Percentiles rank a stretch among this genome's conserved stretches.
Conservation (phyloP, 345 rosid species). For the Citrus sp. region DNA sequence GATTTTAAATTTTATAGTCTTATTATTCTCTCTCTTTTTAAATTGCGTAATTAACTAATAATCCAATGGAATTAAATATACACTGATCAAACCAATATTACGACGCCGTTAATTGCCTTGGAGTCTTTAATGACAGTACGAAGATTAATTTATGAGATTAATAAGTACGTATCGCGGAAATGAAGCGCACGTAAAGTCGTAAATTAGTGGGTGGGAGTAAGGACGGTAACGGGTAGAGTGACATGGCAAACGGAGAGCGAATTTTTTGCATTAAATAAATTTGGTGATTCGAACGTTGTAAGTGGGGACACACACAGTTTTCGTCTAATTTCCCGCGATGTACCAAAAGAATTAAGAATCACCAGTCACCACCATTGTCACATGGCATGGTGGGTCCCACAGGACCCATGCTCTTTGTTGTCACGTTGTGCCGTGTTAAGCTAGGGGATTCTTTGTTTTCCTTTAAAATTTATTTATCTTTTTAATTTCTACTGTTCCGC, state of each 20-base stretch:
- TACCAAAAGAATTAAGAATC: not conserved
- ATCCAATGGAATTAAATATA: not conserved
- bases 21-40: not conserved
- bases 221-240: slow-evolving; percentile 28
- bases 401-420: not conserved
- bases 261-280: not conserved
- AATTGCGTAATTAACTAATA: not conserved
- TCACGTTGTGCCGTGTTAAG: not conserved
- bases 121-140: not conserved
- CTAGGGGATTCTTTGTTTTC: not conserved
- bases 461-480: not conserved
- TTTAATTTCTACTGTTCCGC: not conserved
- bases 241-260: slow-evolving; percentile 32
- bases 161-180: not conserved
- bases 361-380: not conserved
- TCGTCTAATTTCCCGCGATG: slow-evolving; percentile 23
- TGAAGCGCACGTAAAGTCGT: slow-evolving; percentile 26
- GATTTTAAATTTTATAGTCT: not conserved
- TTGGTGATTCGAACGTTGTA: slow-evolving; percentile 42
- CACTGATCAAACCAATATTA: not conserved
- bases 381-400: slow-evolving; percentile 26
- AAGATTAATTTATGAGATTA: not conserved
- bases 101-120: slow-evolving; percentile 8
- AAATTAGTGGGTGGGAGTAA: not conserved
- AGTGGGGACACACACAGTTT: slow-evolving; percentile 34